phyloP scores from a whole-genome alignment of 2,329 filamentous ascomycete genomes.

The Fusarium veterinarium region DNA sequence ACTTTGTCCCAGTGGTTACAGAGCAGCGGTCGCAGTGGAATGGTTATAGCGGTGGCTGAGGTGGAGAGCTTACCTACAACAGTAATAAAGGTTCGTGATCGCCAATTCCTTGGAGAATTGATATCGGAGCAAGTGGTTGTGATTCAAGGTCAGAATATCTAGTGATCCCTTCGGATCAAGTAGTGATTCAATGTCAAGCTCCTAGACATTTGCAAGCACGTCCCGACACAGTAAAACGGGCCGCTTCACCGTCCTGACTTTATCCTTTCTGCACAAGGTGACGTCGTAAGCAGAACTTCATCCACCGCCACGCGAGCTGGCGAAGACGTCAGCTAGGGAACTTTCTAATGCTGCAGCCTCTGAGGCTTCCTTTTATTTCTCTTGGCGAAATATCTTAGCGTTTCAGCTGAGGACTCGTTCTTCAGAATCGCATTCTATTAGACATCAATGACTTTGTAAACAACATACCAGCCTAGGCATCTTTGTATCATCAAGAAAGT shows the following conservation, averaged over 20 bases:
- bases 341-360: slow-evolving; percentile 43
- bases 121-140: background rate
- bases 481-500: slow-evolving; percentile 1
- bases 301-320: slow-evolving; percentile 37
- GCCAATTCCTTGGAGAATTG: slow-evolving; percentile 9
- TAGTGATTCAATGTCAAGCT: background rate
- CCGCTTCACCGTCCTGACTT: slow-evolving; percentile 27
- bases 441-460: background rate
- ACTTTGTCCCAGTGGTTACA: slow-evolving; percentile 35
- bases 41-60: slow-evolving; percentile 37
- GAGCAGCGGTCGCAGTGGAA: slow-evolving; percentile 29
- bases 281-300: slow-evolving; percentile 43
- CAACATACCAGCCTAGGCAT: slow-evolving; percentile 23
- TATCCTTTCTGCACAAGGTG: slow-evolving; percentile 33
- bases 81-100: slow-evolving; percentile 11
- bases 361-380: slow-evolving; percentile 40
- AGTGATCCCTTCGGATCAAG: background rate
- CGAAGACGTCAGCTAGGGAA: slow-evolving; percentile 41
- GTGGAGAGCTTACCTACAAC: slow-evolving; percentile 27
- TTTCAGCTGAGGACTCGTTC: slow-evolving; percentile 1
- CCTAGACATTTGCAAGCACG: background rate
- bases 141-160: background rate
- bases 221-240: slow-evolving; percentile 15
- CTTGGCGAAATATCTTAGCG: slow-evolving; percentile 22
- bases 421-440: background rate